Evolutionary conservation across 306 rosid genomes (phyloP).

Genomic region (Ceratonia siliqua): DNA sequence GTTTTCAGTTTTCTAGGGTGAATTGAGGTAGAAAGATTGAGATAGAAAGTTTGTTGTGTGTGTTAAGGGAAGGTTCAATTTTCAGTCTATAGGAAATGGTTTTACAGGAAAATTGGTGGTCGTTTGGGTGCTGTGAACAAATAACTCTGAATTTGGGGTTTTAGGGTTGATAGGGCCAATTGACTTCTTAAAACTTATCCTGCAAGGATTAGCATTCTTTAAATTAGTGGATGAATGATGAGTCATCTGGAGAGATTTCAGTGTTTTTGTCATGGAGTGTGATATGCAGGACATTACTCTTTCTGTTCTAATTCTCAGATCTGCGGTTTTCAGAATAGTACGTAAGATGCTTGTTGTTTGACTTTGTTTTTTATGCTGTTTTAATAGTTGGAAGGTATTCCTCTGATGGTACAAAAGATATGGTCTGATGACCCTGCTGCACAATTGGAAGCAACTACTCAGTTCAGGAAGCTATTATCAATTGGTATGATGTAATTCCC

Average conservation of each 20-base stretch:
- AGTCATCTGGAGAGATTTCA: too few species aligned
- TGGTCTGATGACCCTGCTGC: slow-evolving; percentile 56
- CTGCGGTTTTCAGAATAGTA: background rate
- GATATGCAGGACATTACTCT: background rate
- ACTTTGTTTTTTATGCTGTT: background rate
- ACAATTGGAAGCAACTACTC: slow-evolving; percentile 67
- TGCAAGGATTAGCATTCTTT: background rate
- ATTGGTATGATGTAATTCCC: slow-evolving; percentile 46
- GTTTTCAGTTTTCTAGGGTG: too few species aligned
- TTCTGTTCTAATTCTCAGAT: background rate
- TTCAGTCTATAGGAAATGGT: too few species aligned
- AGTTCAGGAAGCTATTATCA: slow-evolving; percentile 60
- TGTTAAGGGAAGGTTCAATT: too few species aligned
- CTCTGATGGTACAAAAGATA: slow-evolving; percentile 55
- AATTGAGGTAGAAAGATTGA: too few species aligned
- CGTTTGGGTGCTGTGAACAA: too few species aligned
- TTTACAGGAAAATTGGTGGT: too few species aligned
- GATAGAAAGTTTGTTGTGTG: too few species aligned
- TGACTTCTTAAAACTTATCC: background rate
- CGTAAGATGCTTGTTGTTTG: background rate
- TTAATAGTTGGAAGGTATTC: slow-evolving; percentile 61
- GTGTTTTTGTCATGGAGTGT: background rate
- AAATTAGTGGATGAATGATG: background rate
- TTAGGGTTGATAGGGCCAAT: too few species aligned
- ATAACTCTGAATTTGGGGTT: too few species aligned